Base-by-base conservation (phyloP, 208 protist species). In the Trypanosoma scelopori region DNA sequence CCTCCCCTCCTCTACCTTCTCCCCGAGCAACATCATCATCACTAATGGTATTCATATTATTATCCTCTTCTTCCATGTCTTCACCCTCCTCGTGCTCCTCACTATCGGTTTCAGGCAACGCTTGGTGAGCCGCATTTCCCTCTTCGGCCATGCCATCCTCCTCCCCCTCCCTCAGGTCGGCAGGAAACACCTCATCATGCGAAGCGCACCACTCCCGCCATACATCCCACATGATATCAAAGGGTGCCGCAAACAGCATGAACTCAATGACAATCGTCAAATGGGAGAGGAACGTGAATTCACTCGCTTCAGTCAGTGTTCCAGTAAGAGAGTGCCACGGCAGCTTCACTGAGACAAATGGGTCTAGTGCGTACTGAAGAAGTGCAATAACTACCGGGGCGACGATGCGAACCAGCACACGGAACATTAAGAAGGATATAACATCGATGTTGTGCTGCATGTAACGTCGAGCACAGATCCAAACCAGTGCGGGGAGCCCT, bases 191-290 rank as follows among this genome's bases (percentile, higher is more conserved):
- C 9, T 63, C 55, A 6, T 48, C 64, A 11, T 62, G 27, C 9
- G 46, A 20, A 16, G 16, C 32, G 51, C 20, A 62, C 67, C 67
- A 73, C 27, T 32, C 28, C 1, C n/a, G 3, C 58, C 67, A 73
- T 0, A 30, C 12, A 16, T 62, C 35, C 57, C 57, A 73, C 11
- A 66, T 22, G 25, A 60, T 25, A 27, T 45, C 65, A 35, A 66
- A 30, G 20, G 57, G 59, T 28, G 16, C 9, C 30, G n/a, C 22
- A 37, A 45, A 25, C 7, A 73, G 30, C 7, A 32, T 41, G n/a
- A 73, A 18, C 35, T 46, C 41, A 28, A 45, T 20, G 15, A 51
- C 53, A 7, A 51, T 25, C 12, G 15, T 23, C 12, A 67, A 67
- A 55, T 27, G 43, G 45, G 25, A 37, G 3, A 27, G 1, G 15